Percentiles rank a stretch among this genome's conserved stretches.
phyloP scores from a whole-genome alignment of 2,329 filamentous ascomycete genomes.

The Dendryphion nanum region DNA sequence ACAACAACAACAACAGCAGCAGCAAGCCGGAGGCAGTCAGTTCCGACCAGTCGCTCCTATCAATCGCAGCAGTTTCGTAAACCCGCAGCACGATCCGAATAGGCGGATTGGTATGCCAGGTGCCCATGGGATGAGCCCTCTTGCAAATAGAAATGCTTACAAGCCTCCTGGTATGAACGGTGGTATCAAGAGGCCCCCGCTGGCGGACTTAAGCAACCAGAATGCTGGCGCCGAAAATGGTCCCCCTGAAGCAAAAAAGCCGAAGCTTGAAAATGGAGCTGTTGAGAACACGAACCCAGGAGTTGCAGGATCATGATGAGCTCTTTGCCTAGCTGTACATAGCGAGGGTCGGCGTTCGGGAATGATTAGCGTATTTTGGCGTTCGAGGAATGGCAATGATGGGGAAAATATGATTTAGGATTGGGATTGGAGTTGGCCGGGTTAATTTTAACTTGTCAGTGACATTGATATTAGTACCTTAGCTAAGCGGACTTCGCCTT shows the following conservation, averaged over 20 bases:
- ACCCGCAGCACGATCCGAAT: constrained; percentile 47
- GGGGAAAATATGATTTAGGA: too few species aligned
- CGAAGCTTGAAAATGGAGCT: constrained; percentile 30
- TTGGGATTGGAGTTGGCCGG: too few species aligned
- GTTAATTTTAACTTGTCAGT: too few species aligned
- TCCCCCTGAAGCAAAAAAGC: constrained; percentile 40
- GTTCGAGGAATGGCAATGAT: too few species aligned
- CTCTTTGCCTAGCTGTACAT: too few species aligned
- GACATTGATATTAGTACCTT: too few species aligned
- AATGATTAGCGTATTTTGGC: too few species aligned
- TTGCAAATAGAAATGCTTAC: constrained; percentile 45
- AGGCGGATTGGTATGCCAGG: constrained; percentile 52
- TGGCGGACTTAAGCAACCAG: constrained; percentile 48
- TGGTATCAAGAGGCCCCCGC: constrained; percentile 32
- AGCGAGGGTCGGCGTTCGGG: too few species aligned
- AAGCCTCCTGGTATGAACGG: constrained; percentile 41
- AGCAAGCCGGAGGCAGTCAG: constrained; percentile 8
- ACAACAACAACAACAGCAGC: constrained; percentile 2
- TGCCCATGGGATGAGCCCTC: constrained; percentile 41
- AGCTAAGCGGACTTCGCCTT: too few species aligned
- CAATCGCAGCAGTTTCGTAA: constrained; percentile 44
- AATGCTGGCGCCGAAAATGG: constrained; percentile 10
- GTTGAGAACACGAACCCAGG: too few species aligned
- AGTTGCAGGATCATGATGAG: too few species aligned
- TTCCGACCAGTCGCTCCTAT: constrained; percentile 11